Conservation (phyloP, 2,329 filamentous ascomycete genomes). For the Pseudopithomyces chartarum region DNA sequence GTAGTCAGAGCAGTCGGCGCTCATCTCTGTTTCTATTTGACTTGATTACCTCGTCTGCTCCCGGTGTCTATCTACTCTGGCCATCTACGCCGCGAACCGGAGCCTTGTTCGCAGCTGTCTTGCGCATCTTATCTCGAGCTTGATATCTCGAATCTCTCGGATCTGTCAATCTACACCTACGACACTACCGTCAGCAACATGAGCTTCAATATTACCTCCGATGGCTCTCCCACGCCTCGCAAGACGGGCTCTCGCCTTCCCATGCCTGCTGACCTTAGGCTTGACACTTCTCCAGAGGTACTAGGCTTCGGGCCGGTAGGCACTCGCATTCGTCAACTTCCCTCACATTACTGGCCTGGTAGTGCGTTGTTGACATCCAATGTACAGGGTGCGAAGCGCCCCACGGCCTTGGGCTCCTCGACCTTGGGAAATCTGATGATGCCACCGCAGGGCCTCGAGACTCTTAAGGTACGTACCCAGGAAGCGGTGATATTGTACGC, state of each 20-base stretch:
- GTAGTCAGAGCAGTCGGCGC: neutral
- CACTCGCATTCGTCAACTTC: slow-evolving; percentile 28
- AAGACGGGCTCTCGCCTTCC: slow-evolving; percentile 39
- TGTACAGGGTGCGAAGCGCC: slow-evolving; percentile 46
- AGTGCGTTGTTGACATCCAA: slow-evolving; percentile 40
- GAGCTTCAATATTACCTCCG: slow-evolving; percentile 47
- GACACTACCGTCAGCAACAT: slow-evolving; percentile 29
- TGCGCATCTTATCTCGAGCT: slow-evolving; percentile 42
- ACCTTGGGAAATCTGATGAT: slow-evolving; percentile 38
- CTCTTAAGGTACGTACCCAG: slow-evolving; percentile 38
- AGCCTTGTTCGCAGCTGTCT: slow-evolving; percentile 28
- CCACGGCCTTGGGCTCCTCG: slow-evolving; percentile 40
- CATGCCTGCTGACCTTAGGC: slow-evolving; percentile 35
- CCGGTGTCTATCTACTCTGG: slow-evolving; percentile 42
- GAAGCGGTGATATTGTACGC: neutral
- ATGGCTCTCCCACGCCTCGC: slow-evolving; percentile 49
- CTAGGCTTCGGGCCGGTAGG: slow-evolving; percentile 41
- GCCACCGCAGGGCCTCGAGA: slow-evolving; percentile 25
- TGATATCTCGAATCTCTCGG: slow-evolving; percentile 40
- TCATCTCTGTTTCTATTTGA: slow-evolving; percentile 21
- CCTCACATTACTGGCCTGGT: slow-evolving; percentile 20
- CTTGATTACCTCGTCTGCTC: slow-evolving; percentile 20
- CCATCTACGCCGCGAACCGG: slow-evolving; percentile 42
- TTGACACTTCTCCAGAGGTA: slow-evolving; percentile 42
- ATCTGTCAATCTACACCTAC: slow-evolving; percentile 25